Base-by-base conservation (phyloP, 2,329 filamentous ascomycete genomes). In the Pyricularia sp. region DNA sequence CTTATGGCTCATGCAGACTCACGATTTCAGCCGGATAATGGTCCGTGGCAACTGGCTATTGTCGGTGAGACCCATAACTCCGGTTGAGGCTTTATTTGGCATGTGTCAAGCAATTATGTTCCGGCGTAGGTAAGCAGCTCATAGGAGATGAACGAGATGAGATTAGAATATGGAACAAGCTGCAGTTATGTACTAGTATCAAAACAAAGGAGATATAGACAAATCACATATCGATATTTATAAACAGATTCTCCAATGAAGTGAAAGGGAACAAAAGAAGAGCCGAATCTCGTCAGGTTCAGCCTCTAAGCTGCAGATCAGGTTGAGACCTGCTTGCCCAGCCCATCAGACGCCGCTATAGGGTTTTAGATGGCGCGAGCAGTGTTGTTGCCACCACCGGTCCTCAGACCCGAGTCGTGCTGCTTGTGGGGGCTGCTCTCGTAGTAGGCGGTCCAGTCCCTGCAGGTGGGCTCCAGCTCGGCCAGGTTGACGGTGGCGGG, bases 401-500 rank as follows among this genome's bases (percentile, higher is more conserved):
- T 63, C 59, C 65, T 50, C 28, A 69, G 59, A 31, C 72, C 72
- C 23, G 72, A 73, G 33, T 73, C 72, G 10, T 28, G 2, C 71
- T 73, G 65, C 1, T n/a, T 55, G 42, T 36, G 17, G 6, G 69
- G 69, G 42, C 70, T 72, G 9, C 25, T 25, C 5, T 67, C 23
- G 4, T 71, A 72, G 50, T 68, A 72, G 65, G 70, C 71, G 20
- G 59, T 23, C 72, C 72, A 73, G 31, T 69, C 68, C n/a, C 33
- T 26, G 68, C 72, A 73, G 23, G 70, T 70, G 14, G 50, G 42
- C 55, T 70, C 20, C 11, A 72, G 69, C 25, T 36, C 66, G 31
- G 61, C 33, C 10, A 67, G 33, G 14, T 69, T 55, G 30, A 71
- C 50, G 42, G 50, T 28, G 12, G 25, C 14, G 14, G n/a, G n/a